Conservation (phyloP, 768 basidiomycete genomes). For the Termitomyces sp. region DNA sequence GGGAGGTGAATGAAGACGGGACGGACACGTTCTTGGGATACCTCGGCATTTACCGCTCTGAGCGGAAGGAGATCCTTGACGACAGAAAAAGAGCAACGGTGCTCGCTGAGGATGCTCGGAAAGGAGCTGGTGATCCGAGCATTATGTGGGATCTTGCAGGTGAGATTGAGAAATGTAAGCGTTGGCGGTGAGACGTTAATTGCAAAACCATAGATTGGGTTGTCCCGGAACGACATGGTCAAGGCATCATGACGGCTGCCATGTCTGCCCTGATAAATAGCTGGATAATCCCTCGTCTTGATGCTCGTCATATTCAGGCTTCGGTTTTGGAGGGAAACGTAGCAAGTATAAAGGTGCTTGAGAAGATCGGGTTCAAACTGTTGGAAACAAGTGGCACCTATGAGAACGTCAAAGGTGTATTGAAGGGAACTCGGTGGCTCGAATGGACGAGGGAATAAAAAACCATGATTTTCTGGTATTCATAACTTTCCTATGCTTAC, state of each 20-base stretch:
- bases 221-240: slow-evolving; percentile 10
- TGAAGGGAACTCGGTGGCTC: slow-evolving; percentile 5
- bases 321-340: slow-evolving; percentile 9
- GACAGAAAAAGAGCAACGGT: slow-evolving; percentile 19
- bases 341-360: slow-evolving; percentile 11
- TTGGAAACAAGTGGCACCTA: neutral
- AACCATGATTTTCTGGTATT: neutral
- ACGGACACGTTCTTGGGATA: slow-evolving; percentile 28
- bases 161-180: slow-evolving; percentile 19
- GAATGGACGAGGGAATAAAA: slow-evolving; percentile 3
- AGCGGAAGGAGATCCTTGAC: slow-evolving; percentile 26
- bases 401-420: slow-evolving; percentile 6
- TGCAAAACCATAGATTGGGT: slow-evolving; percentile 4
- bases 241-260: slow-evolving; percentile 13
- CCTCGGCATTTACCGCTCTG: slow-evolving; percentile 25
- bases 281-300: slow-evolving; percentile 11
- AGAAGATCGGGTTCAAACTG: slow-evolving; percentile 9
- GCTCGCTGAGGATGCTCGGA: slow-evolving; percentile 33
- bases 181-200: neutral
- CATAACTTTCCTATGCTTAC: neutral
- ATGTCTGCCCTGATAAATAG: slow-evolving; percentile 3
- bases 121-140: slow-evolving; percentile 36
- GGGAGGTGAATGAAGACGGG: slow-evolving; percentile 36
- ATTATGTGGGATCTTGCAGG: slow-evolving; percentile 52
- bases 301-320: slow-evolving; percentile 6